These are phyloP conservation scores for Calonectria hawksworthii DNA, from an alignment of 2,329 filamentous ascomycete species.

Conservation along the genomic window DNA sequence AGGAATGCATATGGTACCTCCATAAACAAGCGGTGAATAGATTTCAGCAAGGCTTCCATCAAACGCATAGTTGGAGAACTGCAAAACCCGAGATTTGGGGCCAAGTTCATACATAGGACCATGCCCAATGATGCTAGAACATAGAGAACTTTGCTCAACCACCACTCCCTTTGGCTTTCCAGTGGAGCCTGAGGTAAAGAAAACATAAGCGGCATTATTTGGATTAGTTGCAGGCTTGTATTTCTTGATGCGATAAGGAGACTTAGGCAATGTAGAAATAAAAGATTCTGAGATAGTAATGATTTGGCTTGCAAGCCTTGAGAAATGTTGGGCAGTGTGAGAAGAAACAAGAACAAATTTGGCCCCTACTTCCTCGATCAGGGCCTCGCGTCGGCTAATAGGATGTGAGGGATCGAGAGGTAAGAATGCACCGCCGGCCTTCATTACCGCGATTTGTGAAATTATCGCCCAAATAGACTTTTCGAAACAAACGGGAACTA, in stretches of 20 bases:
- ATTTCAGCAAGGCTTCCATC: slow-evolving; percentile 39
- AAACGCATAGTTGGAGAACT: slow-evolving; percentile 43
- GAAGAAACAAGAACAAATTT: not conserved
- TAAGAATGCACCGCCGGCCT: slow-evolving; percentile 47
- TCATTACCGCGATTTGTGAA: slow-evolving; percentile 50
- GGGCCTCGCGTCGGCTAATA: slow-evolving; percentile 30
- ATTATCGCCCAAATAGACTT: slow-evolving; percentile 36
- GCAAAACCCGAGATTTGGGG: slow-evolving; percentile 26
- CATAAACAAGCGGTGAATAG: slow-evolving; percentile 13
- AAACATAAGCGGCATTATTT: not conserved
- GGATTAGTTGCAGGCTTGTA: not conserved
- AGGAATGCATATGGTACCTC: slow-evolving; percentile 42
- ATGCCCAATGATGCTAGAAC: not conserved
- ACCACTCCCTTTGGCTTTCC: not conserved
- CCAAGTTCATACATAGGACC: slow-evolving; percentile 24
- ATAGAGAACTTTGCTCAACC: not conserved
- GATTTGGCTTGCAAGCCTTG: not conserved
- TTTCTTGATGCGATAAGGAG: not conserved
- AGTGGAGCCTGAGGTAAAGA: not conserved
- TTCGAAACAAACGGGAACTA: slow-evolving; percentile 28
- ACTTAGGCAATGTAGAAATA: not conserved
- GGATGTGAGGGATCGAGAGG: slow-evolving; percentile 56
- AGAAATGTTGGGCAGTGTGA: not conserved
- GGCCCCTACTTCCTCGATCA: slow-evolving; percentile 1
- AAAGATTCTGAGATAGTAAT: not conserved